phyloP scores from a whole-genome alignment of 257 asterid genomes.

The Solanum bulbocastanum region DNA sequence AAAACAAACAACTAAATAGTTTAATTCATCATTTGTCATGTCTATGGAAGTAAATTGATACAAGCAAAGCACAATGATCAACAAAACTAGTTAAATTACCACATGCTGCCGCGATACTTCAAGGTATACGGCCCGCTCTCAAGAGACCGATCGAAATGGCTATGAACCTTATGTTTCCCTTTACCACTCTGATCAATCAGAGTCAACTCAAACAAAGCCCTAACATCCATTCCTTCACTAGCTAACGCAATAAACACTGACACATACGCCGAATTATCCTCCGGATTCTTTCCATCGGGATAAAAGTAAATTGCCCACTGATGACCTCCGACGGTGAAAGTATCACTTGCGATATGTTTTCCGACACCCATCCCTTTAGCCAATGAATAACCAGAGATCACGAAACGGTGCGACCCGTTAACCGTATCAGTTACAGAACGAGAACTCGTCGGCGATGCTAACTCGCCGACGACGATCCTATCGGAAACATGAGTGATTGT shows the following conservation, averaged over 20 bases:
- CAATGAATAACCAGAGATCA: slow-evolving; percentile 69
- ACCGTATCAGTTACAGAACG: slow-evolving; percentile 64
- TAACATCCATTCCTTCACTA: slow-evolving; percentile 80
- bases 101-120: neutral
- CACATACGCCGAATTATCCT: slow-evolving; percentile 55
- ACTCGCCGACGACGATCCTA: neutral
- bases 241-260: slow-evolving; percentile 78
- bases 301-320: slow-evolving; percentile 89
- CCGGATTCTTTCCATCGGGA: slow-evolving; percentile 77
- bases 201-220: slow-evolving; percentile 82
- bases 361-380: slow-evolving; percentile 88
- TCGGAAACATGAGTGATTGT: neutral
- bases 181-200: slow-evolving; percentile 85
- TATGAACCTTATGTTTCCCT: slow-evolving; percentile 82
- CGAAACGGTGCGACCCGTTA: slow-evolving; percentile 74
- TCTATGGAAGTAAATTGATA: neutral
- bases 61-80: neutral
- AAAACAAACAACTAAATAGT: neutral
- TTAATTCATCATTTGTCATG: neutral
- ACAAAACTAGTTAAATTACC: neutral
- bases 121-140: slow-evolving; percentile 83
- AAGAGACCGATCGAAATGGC: slow-evolving; percentile 84
- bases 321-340: slow-evolving; percentile 77
- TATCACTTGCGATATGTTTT: slow-evolving; percentile 74
- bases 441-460: slow-evolving; percentile 51